phyloP scores from a whole-genome alignment of 176 grass and related monocot genomes.

The Oryza longistaminata region DNA sequence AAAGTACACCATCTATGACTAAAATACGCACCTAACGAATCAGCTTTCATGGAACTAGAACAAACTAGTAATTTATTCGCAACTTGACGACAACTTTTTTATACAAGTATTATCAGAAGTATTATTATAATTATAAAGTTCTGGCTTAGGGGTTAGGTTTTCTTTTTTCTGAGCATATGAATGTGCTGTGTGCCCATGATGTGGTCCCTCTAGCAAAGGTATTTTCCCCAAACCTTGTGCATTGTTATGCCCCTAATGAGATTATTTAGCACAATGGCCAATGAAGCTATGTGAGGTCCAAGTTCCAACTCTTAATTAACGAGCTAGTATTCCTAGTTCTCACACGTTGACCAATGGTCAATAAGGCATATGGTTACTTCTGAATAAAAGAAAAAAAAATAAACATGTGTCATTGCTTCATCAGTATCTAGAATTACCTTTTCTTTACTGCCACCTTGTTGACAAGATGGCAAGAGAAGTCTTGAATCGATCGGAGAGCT shows the following conservation, averaged over 20 bases:
- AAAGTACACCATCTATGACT: rapidly evolving
- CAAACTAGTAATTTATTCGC: constrained; percentile 6
- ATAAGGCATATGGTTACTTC: background rate
- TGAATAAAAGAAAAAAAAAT: background rate
- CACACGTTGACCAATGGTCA: constrained; percentile 46
- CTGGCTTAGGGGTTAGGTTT: background rate
- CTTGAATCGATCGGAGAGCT: background rate
- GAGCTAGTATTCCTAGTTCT: constrained; percentile 25
- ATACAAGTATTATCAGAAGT: background rate
- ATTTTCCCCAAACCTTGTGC: background rate
- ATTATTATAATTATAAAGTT: constrained; percentile 11
- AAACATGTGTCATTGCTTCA: background rate
- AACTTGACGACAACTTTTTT: background rate
- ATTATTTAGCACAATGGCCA: constrained; percentile 28
- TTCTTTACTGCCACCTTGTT: constrained; percentile 1
- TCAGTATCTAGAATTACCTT: background rate
- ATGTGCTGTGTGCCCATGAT: background rate
- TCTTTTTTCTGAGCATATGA: constrained; percentile 31
- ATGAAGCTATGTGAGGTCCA: constrained; percentile 46
- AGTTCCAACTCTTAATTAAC: constrained; percentile 54
- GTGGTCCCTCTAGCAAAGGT: constrained; percentile 58
- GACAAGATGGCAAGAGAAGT: background rate
- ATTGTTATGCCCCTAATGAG: constrained; percentile 16
- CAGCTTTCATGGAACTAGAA: background rate
- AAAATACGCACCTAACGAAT: background rate